Percentiles rank a stretch among this genome's conserved stretches.
These are phyloP conservation scores for Saturnispora kantuleensis DNA, from an alignment of 805 yeast species.

Conservation along the genomic window DNA sequence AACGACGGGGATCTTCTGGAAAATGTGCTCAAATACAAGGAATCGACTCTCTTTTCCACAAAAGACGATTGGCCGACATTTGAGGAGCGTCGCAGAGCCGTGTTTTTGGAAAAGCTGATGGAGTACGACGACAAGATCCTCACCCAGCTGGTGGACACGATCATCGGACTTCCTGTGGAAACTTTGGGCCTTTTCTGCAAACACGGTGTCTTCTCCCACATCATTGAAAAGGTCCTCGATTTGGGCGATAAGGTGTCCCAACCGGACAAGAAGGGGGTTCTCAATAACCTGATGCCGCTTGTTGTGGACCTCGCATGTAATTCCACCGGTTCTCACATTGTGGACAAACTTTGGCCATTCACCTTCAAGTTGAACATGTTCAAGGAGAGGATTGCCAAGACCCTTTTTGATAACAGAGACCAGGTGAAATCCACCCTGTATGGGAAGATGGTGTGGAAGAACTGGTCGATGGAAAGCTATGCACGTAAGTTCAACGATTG, in stretches of 20 bases:
- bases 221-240: slow-evolving; percentile 57
- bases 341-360: slow-evolving; percentile 76
- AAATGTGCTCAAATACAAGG: slow-evolving; percentile 51
- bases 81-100: slow-evolving; percentile 71
- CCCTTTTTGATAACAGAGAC: slow-evolving; percentile 47
- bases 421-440: slow-evolving; percentile 75
- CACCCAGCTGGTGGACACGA: slow-evolving; percentile 46
- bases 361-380: slow-evolving; percentile 69
- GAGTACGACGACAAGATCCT: slow-evolving; percentile 56
- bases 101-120: slow-evolving; percentile 65
- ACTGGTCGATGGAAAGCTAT: slow-evolving; percentile 83
- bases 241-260: slow-evolving; percentile 35
- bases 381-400: slow-evolving; percentile 76
- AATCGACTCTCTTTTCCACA: slow-evolving; percentile 73
- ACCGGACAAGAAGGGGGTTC: slow-evolving; percentile 49
- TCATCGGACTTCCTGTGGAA: slow-evolving; percentile 51
- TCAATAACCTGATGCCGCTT: slow-evolving; percentile 49
- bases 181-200: slow-evolving; percentile 62
- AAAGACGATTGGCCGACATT: slow-evolving; percentile 89
- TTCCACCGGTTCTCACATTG: slow-evolving; percentile 85
- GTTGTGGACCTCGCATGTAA: slow-evolving; percentile 61
- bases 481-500: slow-evolving; percentile 70
- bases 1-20: slow-evolving; percentile 46
- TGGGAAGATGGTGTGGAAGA: slow-evolving; percentile 90
- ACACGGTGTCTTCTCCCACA: slow-evolving; percentile 89